phyloP scores from a whole-genome alignment of 768 basidiomycete species.

The Leccinum disarticulatum region DNA sequence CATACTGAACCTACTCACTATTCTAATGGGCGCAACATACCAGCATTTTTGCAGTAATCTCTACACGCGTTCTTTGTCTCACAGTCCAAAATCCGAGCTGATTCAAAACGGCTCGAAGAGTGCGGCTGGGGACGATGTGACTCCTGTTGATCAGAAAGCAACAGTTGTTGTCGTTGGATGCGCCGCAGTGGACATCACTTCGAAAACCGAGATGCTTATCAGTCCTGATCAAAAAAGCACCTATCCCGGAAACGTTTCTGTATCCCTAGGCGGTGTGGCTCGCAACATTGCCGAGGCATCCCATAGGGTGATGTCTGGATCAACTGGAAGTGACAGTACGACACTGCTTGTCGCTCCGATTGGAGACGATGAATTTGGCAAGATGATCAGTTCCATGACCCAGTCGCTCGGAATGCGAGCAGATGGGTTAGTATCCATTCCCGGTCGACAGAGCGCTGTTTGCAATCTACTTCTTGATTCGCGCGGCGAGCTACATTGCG shows the following conservation, averaged over 20 bases:
- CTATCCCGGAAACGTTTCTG: slow-evolving; percentile 68
- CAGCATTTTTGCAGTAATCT: slow-evolving; percentile 15
- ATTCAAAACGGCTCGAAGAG: neutral
- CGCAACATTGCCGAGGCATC: slow-evolving; percentile 95
- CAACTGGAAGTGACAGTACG: slow-evolving; percentile 28
- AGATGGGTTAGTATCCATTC: slow-evolving; percentile 64
- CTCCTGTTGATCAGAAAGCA: slow-evolving; percentile 29
- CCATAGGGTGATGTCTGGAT: slow-evolving; percentile 53
- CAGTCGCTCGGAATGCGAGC: slow-evolving; percentile 68
- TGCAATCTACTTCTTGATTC: slow-evolving; percentile 85
- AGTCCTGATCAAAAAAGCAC: slow-evolving; percentile 62
- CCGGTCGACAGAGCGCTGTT: slow-evolving; percentile 60
- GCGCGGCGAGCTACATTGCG: slow-evolving; percentile 70
- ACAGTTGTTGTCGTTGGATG: slow-evolving; percentile 77
- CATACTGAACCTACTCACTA: neutral
- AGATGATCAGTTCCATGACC: slow-evolving; percentile 59
- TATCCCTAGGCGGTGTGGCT: slow-evolving; percentile 86
- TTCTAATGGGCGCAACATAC: slow-evolving; percentile 3
- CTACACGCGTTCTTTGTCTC: neutral
- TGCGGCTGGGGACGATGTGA: neutral
- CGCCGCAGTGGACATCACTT: slow-evolving; percentile 87
- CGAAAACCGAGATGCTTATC: slow-evolving; percentile 40
- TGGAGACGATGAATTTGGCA: slow-evolving; percentile 76
- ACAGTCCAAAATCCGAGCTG: neutral
- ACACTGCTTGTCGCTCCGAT: slow-evolving; percentile 73